phyloP scores from a whole-genome alignment of 495 filamentous ascomycete genomes.

The Tetracladium setigerum region DNA sequence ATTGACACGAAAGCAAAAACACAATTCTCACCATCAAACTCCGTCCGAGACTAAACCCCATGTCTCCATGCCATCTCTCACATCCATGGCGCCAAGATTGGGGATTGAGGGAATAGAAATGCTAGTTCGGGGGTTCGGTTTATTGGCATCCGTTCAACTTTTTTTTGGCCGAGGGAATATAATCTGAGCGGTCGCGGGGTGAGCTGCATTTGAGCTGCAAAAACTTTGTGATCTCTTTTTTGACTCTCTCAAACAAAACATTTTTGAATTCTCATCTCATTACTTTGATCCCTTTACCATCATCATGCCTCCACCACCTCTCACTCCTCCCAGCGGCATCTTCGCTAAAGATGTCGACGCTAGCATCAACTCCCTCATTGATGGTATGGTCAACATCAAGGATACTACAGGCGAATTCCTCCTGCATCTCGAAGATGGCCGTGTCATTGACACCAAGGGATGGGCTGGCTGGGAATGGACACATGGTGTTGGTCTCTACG shows the following conservation, averaged over 20 bases:
- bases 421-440: conserved; percentile 55
- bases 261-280: not conserved
- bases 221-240: not conserved
- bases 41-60: no score
- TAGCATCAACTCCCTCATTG: conserved; percentile 52
- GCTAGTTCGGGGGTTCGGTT: no score
- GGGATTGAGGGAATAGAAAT: no score
- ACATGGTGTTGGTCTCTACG: conserved; percentile 68
- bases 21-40: no score
- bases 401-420: conserved; percentile 64
- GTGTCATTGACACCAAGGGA: conserved; percentile 71
- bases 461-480: conserved; percentile 81
- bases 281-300: conserved; percentile 27
- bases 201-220: conserved; percentile 1
- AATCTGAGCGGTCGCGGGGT: no score
- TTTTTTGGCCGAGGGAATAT: no score
- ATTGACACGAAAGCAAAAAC: no score
- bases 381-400: conserved; percentile 62
- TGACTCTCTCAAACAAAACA: not conserved
- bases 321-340: conserved; percentile 19
- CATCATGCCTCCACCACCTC: conserved; percentile 11
- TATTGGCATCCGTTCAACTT: no score
- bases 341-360: conserved; percentile 38
- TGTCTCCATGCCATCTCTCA: no score
- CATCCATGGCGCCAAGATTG: no score